Percentiles rank a stretch among this genome's conserved stretches.
Conservation (phyloP, 306 rosid species). For the Delonix regia region DNA sequence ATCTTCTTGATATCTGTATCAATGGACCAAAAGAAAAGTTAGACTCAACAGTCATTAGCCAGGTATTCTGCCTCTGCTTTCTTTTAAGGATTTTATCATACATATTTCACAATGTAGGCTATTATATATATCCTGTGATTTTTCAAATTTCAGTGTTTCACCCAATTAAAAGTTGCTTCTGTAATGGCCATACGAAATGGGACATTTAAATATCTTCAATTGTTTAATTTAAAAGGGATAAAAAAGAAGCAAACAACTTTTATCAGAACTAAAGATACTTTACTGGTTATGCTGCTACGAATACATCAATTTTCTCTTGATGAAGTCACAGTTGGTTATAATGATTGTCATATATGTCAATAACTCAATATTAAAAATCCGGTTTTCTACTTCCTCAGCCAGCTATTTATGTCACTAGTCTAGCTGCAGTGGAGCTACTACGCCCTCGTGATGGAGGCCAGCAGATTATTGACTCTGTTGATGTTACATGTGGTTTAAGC, state of each 20-base stretch:
- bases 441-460: slow-evolving; percentile 89
- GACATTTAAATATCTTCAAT: not conserved
- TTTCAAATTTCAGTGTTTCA: not conserved
- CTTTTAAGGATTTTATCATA: not conserved
- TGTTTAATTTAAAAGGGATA: not conserved
- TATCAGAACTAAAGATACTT: not conserved
- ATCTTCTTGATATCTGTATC: slow-evolving; percentile 88
- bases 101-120: not conserved
- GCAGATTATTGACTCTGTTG: slow-evolving; percentile 88
- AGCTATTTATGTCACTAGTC: slow-evolving; percentile 95
- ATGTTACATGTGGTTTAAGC: slow-evolving; percentile 95
- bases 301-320: not conserved
- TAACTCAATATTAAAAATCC: slow-evolving; percentile 26
- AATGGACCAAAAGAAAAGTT: slow-evolving; percentile 95
- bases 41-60: slow-evolving; percentile 88
- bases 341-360: slow-evolving; percentile 2
- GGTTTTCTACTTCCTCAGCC: slow-evolving; percentile 68
- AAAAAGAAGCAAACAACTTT: not conserved
- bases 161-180: not conserved
- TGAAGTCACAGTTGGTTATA: slow-evolving; percentile 19
- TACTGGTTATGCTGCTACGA: slow-evolving; percentile 3
- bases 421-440: slow-evolving; percentile 95
- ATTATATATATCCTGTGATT: not conserved
- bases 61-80: slow-evolving; percentile 51
- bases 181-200: not conserved